Percentiles rank a stretch among this genome's conserved stretches.
These are phyloP conservation scores for Xylariales sp. DNA, from an alignment of 2,329 filamentous ascomycete species.

Conservation along the genomic window DNA sequence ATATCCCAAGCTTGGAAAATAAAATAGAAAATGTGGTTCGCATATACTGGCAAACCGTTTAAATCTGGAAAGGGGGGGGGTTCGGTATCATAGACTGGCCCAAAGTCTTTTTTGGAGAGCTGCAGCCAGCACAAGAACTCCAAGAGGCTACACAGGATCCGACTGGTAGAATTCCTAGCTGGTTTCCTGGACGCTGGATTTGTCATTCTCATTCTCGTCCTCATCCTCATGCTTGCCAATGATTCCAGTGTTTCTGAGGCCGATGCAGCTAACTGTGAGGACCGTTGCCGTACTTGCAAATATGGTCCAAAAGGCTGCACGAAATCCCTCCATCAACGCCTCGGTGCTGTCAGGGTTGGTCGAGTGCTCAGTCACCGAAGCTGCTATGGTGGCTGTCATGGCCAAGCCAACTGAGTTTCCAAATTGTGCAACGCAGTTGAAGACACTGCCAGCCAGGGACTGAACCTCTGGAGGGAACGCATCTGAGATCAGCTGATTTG, in stretches of 20 bases:
- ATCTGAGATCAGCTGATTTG: conserved; percentile 48
- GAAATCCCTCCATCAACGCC: conserved; percentile 45
- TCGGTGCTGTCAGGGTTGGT: conserved; percentile 7
- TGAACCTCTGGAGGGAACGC: conserved; percentile 50
- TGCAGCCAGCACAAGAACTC: too few relatives aligned
- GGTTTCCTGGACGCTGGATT: too few relatives aligned
- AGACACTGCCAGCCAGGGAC: conserved; percentile 55
- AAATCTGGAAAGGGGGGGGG: too few relatives aligned
- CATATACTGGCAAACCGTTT: too few relatives aligned
- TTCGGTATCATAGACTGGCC: too few relatives aligned
- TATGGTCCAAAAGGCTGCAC: conserved; percentile 48
- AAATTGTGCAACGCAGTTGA: conserved; percentile 55
- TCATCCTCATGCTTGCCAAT: background rate
- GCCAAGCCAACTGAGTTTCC: conserved; percentile 50
- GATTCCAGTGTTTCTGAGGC: background rate
- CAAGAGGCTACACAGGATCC: too few relatives aligned
- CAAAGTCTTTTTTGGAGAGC: too few relatives aligned
- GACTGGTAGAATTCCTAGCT: too few relatives aligned
- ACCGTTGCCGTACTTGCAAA: conserved; percentile 40
- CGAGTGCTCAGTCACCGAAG: conserved; percentile 30
- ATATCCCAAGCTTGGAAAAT: too few relatives aligned
- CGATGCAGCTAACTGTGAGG: conserved; percentile 10
- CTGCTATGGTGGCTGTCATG: conserved; percentile 42
- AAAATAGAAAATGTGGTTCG: too few relatives aligned
- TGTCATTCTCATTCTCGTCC: too few relatives aligned